phyloP scores from a whole-genome alignment of 2,329 filamentous ascomycete genomes.

The Sordariomycetes sp. region DNA sequence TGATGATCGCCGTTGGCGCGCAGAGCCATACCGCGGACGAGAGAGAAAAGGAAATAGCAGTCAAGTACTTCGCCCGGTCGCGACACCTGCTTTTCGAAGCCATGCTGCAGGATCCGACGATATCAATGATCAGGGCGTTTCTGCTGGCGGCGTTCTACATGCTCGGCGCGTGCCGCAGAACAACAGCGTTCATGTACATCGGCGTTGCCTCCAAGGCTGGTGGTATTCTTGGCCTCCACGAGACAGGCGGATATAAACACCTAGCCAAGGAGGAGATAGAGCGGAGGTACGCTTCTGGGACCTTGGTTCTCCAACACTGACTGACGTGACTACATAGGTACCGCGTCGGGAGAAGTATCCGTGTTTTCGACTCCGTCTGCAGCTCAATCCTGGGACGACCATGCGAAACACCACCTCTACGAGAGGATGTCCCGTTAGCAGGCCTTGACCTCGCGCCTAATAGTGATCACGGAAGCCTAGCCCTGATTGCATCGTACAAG shows the following conservation, averaged over 20 bases:
- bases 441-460: neutral
- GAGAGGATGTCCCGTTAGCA: neutral
- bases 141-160: constrained; percentile 45
- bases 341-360: constrained; percentile 11
- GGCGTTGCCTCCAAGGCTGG: constrained; percentile 42
- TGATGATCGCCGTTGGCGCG: constrained; percentile 35
- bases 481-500: constrained; percentile 6
- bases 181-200: constrained; percentile 47
- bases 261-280: constrained; percentile 4
- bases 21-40: constrained; percentile 21
- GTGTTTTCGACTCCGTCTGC: constrained; percentile 9
- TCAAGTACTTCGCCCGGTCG: constrained; percentile 29
- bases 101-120: constrained; percentile 38
- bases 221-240: constrained; percentile 37
- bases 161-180: constrained; percentile 43
- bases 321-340: constrained; percentile 3
- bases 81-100: constrained; percentile 34
- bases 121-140: constrained; percentile 36
- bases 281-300: constrained; percentile 2
- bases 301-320: neutral
- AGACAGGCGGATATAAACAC: constrained; percentile 12
- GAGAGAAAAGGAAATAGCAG: neutral
- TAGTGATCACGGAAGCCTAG: constrained; percentile 3
- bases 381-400: constrained; percentile 10
- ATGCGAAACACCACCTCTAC: constrained; percentile 1